Base-by-base conservation (phyloP, 2,329 filamentous ascomycete genomes). In the Acrodontium crateriforme region DNA sequence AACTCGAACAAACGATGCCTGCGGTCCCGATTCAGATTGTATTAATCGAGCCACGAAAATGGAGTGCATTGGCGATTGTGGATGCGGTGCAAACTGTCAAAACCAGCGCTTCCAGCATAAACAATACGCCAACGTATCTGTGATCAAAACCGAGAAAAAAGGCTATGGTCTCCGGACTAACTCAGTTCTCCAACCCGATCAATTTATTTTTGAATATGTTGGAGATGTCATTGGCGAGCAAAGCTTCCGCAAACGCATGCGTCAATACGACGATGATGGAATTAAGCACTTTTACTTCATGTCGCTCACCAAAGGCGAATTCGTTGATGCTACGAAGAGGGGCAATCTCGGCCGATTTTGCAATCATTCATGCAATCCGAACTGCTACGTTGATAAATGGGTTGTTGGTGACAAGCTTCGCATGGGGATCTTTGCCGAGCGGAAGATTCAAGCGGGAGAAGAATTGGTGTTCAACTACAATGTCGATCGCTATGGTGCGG, bases 221-320 rank as follows among this genome's bases (percentile, higher is more conserved):
- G 89, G 89, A 44, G 89, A 98, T 58, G 89, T 95, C 44, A 94
- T 98, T 52, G 87, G 91, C 45, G 87, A 98, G 57, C 69, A 72
- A 16, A 78, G 78, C 8, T 95, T 95, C 50, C 79, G 84, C 31
- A 74, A 75, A 33, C 82, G 89, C 36, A 94, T 91, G 75, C 62
- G 83, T 20, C 79, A 91, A 47, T 98, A 98, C 56, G 84, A 94
- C 50, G 71, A 89, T 25, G 83, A 95, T 54, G 85, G 85, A 36
- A 94, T 98, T 66, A 93, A 91, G 55, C 89, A 98, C 58, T 98
- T 98, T 55, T 98, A 98, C 59, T 98, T 98, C 63, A 98, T 98
- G 89, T 95, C 89, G 16, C 74, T 98, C 37, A 92, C 74, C 50
- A 92, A 92, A 54, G 81, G 76, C 47, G 89, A 95, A 54, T 98